Base-by-base conservation (phyloP, 140 eudicot species). In the Ambrosia hybrid region DNA sequence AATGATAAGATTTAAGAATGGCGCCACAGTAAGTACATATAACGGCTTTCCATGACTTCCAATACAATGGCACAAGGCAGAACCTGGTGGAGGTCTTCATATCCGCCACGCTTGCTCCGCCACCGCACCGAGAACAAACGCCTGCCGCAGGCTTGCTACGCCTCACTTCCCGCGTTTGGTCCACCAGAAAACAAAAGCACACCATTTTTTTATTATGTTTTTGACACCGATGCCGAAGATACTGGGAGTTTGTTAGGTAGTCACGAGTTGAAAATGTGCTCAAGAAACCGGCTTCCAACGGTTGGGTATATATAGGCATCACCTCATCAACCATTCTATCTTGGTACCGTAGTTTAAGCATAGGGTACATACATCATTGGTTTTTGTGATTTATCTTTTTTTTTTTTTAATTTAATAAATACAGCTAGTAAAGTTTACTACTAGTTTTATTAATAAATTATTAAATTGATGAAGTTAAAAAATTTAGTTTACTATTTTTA, bases 161-260 rank as follows among this genome's bases (percentile, higher is more conserved):
- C 73, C 86, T 14, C 77, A 89, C 89, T 72, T 84, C 69, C 64
- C 79, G 80, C 11, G 83, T 81, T 71, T 89, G 92, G 71, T 89
- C 92, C 9, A 89, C 90, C 10, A 89, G 77, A 51, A 89, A 89
- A 57, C 92, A 89, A 59, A 86, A 89, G 72, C 82, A 86, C 33
- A 81, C 92, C 92, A 83, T 86, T 26, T 34, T 21, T 6, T 0
- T 43, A 9, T 5, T 36, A 4, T 8, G 55, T 49, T 49, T 49
- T 49, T 49, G 48, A 41, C 9, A 3, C 48, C 48, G 7, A 8
- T 41, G 48, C 48, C 48, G 48, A 41, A 5, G 48, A 41, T 4
- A 41, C 9, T 4, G 48, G 3, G 46, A 64, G 37, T 21, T 9
- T 9, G 70, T 65, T 9, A 9, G 16, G 16, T 65, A 15, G 55